These are phyloP conservation scores for Blastobotrys illinoisensis DNA, from an alignment of 1,139 yeast species.

Conservation along the genomic window DNA sequence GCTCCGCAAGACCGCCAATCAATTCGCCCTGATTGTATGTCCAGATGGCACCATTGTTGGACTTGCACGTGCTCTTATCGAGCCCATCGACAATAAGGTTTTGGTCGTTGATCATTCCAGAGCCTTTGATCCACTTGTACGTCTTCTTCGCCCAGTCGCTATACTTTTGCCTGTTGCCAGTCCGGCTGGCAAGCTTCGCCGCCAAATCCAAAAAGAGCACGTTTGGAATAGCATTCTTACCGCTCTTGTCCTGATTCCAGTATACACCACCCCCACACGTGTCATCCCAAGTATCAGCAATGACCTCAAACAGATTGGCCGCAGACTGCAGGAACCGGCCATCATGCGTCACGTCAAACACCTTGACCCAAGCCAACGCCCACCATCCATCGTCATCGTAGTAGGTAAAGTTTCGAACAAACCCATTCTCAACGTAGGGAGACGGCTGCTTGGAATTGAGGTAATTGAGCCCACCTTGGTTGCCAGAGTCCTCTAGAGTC, in stretches of 20 bases:
- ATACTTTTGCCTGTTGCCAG: conserved; percentile 5
- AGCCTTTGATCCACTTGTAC: conserved; percentile 15
- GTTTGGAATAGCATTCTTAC: conserved; percentile 18
- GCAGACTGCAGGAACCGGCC: conserved; percentile 15
- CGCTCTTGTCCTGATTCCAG: conserved; percentile 15
- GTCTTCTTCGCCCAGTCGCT: conserved; percentile 16
- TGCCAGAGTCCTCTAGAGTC: neutral
- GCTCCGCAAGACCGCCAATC: conserved; percentile 18
- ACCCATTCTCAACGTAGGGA: neutral
- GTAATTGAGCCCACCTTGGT: neutral
- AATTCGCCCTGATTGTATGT: conserved; percentile 21
- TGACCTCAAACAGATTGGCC: conserved; percentile 12
- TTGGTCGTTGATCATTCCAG: conserved; percentile 13
- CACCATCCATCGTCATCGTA: conserved; percentile 22
- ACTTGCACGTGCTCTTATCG: conserved; percentile 8
- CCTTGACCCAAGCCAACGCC: conserved; percentile 18
- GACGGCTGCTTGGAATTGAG: neutral
- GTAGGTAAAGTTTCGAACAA: conserved; percentile 2
- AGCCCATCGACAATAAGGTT: conserved; percentile 18
- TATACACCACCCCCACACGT: conserved; percentile 17
- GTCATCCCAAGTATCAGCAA: conserved; percentile 15
- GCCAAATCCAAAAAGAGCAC: conserved; percentile 15
- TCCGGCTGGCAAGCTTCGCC: conserved; percentile 15
- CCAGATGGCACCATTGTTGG: conserved; percentile 17
- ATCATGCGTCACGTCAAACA: conserved; percentile 15